Base-by-base conservation (phyloP, 257 asterid genomes). In the Solanum pinnatisectum region DNA sequence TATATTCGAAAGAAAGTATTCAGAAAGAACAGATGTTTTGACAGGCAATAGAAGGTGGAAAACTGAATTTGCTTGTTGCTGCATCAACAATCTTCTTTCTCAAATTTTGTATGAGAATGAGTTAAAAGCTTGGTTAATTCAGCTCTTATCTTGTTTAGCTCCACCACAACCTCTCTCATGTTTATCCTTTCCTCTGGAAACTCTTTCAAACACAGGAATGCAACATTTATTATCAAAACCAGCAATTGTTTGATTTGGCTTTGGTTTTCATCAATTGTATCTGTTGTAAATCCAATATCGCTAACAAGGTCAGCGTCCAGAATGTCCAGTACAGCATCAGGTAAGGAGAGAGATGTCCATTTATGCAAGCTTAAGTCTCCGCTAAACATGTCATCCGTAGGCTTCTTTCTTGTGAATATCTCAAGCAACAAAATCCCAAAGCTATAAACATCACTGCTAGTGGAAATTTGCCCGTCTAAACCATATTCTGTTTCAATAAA, bases 391-490 rank as follows among this genome's bases (percentile, higher is more conserved):
- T 78, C 88, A 18, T 90, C 90, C 1, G 91, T 93, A 23, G 93
- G 92, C 72, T 92, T 90, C 89, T 93, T 91, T 71, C 92, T 89
- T 12, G 93, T 89, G 85, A 90, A 90, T 27, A 89, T 90, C 91
- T 91, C 93, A 0, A 91, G 90, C 89, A 92, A 77, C 88, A 92
- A 76, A 88, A 92, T 86, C 49, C 94, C 93, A 49, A 88, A 91
- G 85, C 94, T 90, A 89, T 92, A 92, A 15, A 91, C 90, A 87
- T 91, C 94, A 8, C 90, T 85, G 88, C 84, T 85, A 8, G 90
- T 88, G 10, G 93, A 91, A 36, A 87, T 88, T n/a, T 85, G 90
- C 8, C 94, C 93, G 25, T 90, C 91, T 42, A 85, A 72, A 10
- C 95, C 93, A 37, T 85, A 89, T 88, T 92, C 94, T 91, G 93